Evolutionary conservation across 345 rosid genomes (phyloP).

Genomic region (Nephelium lappaceum): DNA sequence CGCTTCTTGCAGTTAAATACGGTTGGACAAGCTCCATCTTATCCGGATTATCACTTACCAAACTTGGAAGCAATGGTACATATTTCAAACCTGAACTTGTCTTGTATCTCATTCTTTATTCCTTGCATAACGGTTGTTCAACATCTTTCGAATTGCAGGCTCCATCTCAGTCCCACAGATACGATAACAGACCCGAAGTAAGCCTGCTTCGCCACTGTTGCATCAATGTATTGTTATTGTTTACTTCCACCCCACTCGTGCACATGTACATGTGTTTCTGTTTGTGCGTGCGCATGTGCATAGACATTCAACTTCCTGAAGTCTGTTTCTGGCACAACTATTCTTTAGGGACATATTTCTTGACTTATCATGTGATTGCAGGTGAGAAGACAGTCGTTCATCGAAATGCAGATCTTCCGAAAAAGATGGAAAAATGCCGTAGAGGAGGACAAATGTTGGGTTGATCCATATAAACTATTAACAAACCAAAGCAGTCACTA

Average conservation of each 20-base stretch:
- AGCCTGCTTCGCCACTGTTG: conserved; percentile 8
- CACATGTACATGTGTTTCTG: too few relatives aligned
- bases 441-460: conserved; percentile 75
- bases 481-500: conserved; percentile 29
- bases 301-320: not conserved
- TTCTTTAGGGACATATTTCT: not conserved
- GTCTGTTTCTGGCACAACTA: not conserved
- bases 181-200: conserved; percentile 68
- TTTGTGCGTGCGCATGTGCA: not conserved
- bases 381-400: conserved; percentile 76
- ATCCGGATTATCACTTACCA: conserved; percentile 22
- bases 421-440: conserved; percentile 74
- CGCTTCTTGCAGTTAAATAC: conserved; percentile 28
- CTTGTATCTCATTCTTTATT: conserved; percentile 2
- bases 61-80: conserved; percentile 27
- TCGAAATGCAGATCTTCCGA: conserved; percentile 70
- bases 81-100: conserved; percentile 18
- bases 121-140: not conserved
- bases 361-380: conserved; percentile 25
- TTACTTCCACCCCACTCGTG: not conserved
- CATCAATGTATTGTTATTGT: not conserved
- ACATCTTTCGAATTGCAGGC: conserved; percentile 43
- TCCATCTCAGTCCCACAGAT: conserved; percentile 36
- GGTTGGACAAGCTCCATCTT: conserved; percentile 6
- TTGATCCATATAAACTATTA: conserved; percentile 59